Conservation (phyloP, 2,329 filamentous ascomycete genomes). For the Paracoccidioides brasiliensis region DNA sequence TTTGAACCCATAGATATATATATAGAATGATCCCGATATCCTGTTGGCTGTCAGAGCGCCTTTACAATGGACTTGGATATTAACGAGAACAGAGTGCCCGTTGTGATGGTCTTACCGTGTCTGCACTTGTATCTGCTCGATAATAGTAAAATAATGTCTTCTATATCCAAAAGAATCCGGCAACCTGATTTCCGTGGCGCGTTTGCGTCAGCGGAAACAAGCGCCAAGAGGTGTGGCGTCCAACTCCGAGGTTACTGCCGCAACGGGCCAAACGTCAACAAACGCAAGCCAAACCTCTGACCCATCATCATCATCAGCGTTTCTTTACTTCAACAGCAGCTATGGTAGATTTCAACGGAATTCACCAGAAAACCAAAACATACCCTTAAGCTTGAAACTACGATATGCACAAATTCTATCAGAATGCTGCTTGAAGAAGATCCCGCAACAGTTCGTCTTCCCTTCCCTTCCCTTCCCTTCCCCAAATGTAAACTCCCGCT, state of each 20-base stretch:
- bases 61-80: background rate
- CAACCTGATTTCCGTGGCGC: background rate
- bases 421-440: slow-evolving; percentile 92
- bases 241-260: slow-evolving; percentile 21
- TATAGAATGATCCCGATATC: background rate
- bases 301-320: background rate
- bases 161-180: background rate
- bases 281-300: background rate
- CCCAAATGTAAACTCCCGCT: background rate
- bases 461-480: background rate
- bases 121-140: no score
- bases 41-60: background rate
- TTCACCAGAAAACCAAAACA: no score
- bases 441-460: slow-evolving; percentile 58
- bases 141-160: no score
- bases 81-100: background rate
- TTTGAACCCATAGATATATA: slow-evolving; percentile 29
- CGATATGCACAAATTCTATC: no score
- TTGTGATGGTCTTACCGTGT: background rate
- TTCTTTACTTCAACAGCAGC: background rate
- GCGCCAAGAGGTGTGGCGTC: slow-evolving; percentile 15
- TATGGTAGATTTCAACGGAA: no score
- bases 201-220: background rate
- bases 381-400: no score
- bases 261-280: slow-evolving; percentile 21